Evolutionary conservation across 495 filamentous ascomycete genomes (phyloP).

Genomic region (Neurospora sp.): DNA sequence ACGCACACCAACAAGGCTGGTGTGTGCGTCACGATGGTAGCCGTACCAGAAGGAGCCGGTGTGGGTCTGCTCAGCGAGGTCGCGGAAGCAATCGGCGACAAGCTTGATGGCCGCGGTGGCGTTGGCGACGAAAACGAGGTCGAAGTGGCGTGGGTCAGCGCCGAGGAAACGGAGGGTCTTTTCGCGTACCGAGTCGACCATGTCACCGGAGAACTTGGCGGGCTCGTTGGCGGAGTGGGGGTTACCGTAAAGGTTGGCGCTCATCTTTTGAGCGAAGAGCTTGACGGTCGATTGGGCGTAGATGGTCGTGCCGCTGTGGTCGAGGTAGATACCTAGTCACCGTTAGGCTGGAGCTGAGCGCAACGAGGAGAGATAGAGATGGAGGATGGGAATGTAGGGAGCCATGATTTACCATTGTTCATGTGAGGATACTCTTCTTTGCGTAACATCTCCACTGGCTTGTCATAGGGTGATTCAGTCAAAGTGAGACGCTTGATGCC

Average conservation of each 20-base stretch:
- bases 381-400: not conserved
- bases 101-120: conserved; percentile 85
- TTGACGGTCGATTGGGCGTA: conserved; percentile 54
- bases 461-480: conserved; percentile 15
- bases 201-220: conserved; percentile 48
- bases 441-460: conserved; percentile 31
- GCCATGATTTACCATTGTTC: conserved; percentile 27
- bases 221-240: conserved; percentile 64
- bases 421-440: conserved; percentile 39
- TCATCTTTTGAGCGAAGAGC: conserved; percentile 47
- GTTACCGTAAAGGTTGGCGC: conserved; percentile 57
- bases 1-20: conserved; percentile 60
- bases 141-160: conserved; percentile 72
- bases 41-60: conserved; percentile 54
- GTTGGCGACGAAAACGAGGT: conserved; percentile 85
- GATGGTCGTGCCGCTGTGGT: conserved; percentile 67
- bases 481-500: not conserved
- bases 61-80: conserved; percentile 36
- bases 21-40: conserved; percentile 67
- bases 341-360: not conserved
- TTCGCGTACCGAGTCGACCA: conserved; percentile 49
- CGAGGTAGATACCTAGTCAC: conserved; percentile 49
- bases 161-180: conserved; percentile 71
- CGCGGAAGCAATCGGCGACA: conserved; percentile 55
- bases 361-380: not conserved